These are phyloP conservation scores for Ophiocordyceps camponoti-rufipedis DNA, from an alignment of 2,329 filamentous ascomycete species.

Conservation along the genomic window DNA sequence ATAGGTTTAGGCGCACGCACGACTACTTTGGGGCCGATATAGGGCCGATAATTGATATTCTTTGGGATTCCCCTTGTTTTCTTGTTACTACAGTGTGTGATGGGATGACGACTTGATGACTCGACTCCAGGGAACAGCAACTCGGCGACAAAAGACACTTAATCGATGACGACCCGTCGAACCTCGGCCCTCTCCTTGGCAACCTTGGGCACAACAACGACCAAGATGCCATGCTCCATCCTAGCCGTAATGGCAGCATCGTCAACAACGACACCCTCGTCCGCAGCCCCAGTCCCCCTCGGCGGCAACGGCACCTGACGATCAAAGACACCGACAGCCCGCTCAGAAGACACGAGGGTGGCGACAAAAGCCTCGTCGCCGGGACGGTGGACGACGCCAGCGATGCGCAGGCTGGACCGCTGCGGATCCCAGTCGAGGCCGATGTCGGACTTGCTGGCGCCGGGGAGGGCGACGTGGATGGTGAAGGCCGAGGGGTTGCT, in stretches of 20 bases:
- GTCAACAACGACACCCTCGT: slow-evolving; percentile 41
- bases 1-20: slow-evolving; percentile 11
- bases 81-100: background rate
- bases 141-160: slow-evolving; percentile 1
- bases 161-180: slow-evolving; percentile 39
- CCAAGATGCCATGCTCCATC: slow-evolving; percentile 60
- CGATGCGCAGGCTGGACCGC: slow-evolving; percentile 43
- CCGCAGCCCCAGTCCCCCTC: slow-evolving; percentile 7
- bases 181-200: slow-evolving; percentile 49
- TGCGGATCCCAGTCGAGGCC: slow-evolving; percentile 61
- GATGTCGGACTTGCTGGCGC: slow-evolving; percentile 62
- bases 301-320: slow-evolving; percentile 45
- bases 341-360: slow-evolving; percentile 44
- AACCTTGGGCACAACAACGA: slow-evolving; percentile 59
- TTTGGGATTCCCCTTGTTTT: background rate
- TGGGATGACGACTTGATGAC: background rate
- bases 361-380: slow-evolving; percentile 52
- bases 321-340: slow-evolving; percentile 58
- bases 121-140: background rate
- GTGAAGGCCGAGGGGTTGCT: slow-evolving; percentile 46
- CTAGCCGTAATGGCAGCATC: slow-evolving; percentile 51
- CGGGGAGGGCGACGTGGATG: slow-evolving; percentile 59
- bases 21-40: background rate
- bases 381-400: slow-evolving; percentile 56
- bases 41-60: slow-evolving; percentile 1